Conservation (phyloP, 1,284 basidiomycete species). For the Serendipita sp. region DNA sequence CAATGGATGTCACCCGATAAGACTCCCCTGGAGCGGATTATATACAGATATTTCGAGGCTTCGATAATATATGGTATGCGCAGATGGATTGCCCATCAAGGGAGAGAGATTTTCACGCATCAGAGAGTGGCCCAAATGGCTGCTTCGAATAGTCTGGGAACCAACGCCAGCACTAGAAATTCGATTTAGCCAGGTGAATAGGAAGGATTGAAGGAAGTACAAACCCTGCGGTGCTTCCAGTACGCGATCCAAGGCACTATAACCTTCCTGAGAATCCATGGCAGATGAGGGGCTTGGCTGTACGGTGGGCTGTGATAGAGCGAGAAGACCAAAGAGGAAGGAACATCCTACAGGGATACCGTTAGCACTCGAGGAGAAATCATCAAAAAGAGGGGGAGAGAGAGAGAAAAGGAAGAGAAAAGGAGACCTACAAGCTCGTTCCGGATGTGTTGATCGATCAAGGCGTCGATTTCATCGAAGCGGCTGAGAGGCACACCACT, state of each 20-base stretch:
- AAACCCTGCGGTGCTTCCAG: background rate
- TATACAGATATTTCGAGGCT: too few species aligned
- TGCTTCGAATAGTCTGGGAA: background rate
- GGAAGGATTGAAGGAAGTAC: background rate
- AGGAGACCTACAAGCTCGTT: background rate
- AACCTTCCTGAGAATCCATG: background rate
- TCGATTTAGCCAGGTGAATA: background rate
- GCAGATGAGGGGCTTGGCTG: background rate
- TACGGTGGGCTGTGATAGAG: background rate
- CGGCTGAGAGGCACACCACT: background rate
- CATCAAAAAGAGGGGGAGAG: background rate
- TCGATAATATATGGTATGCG: too few species aligned
- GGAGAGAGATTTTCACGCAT: too few species aligned
- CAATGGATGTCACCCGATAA: too few species aligned
- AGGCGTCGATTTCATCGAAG: background rate
- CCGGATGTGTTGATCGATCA: background rate
- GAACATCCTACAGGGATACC: background rate
- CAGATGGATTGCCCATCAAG: too few species aligned
- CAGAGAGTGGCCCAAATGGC: background rate
- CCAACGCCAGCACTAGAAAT: background rate
- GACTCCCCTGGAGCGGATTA: too few species aligned
- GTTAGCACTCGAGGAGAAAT: background rate
- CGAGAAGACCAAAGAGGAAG: background rate
- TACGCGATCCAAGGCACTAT: background rate
- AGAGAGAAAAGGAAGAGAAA: too few species aligned